Evolutionary conservation across 768 basidiomycete genomes (phyloP), one percentile per base, ranked within the genome.

Genomic region (Amylocystis lapponica): DNA sequence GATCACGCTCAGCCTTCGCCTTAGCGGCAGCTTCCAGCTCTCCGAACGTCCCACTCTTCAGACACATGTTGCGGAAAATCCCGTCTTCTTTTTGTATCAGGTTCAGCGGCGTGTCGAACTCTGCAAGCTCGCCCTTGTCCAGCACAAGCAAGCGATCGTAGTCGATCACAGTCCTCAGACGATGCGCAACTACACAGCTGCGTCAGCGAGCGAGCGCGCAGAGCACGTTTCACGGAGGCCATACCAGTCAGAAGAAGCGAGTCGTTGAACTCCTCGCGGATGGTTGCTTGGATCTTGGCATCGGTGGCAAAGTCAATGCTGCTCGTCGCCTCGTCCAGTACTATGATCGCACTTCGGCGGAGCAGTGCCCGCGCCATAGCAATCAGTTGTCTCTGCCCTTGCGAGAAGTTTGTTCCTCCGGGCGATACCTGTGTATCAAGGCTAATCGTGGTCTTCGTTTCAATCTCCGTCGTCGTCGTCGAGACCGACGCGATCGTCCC

Each of bases 401-500:
- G 88, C 1, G 88, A 93, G 62, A 96, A 94, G 66, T 96, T 95
- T 23, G 80, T 72, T 0, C 92, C 92, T 0, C 91, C 91, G 1
- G 87, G 73, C 1, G 88, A 88, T 8, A 95, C 84, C 47, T 84
- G 79, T 0, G 84, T 87, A 16, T 87, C 79, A 3, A 95, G 70
- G 1, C 78, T 71, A 22, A 94, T 67, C 0, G 67, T 67, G 1
- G 69, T 71, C 56, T 76, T 83, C 23, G 54, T 41, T 17, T 86
- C 84, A 2, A 71, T 57, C 19, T 82, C 79, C 0, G 82, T 84
- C 6, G 44, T 45, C 3, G 52, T 50, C n/a, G 54, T 50, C 3
- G 58, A 54, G 20, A 69, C 2, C 38, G 45, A 40, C 31, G 57
- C 40, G 41, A 61, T 58, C 0, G 63, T 61, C 3, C 65, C 68